Base-by-base conservation (phyloP, 169 alveolate species). In the Plasmodium gonderi region DNA sequence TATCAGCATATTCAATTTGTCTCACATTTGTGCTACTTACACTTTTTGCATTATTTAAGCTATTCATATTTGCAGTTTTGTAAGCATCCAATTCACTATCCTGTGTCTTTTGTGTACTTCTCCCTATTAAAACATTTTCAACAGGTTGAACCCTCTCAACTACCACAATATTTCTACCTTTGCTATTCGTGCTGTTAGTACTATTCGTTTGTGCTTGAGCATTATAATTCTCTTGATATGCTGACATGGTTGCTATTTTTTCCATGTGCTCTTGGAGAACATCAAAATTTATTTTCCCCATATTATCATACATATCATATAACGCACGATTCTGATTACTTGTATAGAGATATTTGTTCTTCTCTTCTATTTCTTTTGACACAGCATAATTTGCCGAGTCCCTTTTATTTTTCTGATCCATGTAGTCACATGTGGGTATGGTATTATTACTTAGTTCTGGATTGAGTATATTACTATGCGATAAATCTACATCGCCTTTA, bases 1-100 rank as follows among this genome's bases (percentile, higher is more conserved):
- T 79, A 29, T n/a, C 67, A 12, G 75, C 44, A 79, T 17, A 17
- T 60, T 79, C 90, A 36, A 69, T 76, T 20, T 72, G 23, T 12
- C 31, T 14, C 11, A n/a, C 40, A 33, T 47, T 31, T 4, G 29
- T 20, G 17, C 5, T 31, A 9, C 31, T 83, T 23, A 29, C 72
- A 11, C 44, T 33, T 1, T 29, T 69, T 69, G 17, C 44, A 33
- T 60, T 83, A 6, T 64, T 33, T 12, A 49, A 26, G 17, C 44
- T 45, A 40, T 36, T 31, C 33, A 31, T 12, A n/a, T 23, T 51
- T 31, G 11, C 65, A 79, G 5, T 45, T 26, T 45, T 51, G 26
- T 60, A 60, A 29, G 6, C 72, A 20, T 6, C 72, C 38, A 23
- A 36, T 60, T 60, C 40, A 60, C 72, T 7, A 60, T 36, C 26